Evolutionary conservation across 495 filamentous ascomycete genomes (phyloP).

Genomic region (Antarctomyces pellizariae): DNA sequence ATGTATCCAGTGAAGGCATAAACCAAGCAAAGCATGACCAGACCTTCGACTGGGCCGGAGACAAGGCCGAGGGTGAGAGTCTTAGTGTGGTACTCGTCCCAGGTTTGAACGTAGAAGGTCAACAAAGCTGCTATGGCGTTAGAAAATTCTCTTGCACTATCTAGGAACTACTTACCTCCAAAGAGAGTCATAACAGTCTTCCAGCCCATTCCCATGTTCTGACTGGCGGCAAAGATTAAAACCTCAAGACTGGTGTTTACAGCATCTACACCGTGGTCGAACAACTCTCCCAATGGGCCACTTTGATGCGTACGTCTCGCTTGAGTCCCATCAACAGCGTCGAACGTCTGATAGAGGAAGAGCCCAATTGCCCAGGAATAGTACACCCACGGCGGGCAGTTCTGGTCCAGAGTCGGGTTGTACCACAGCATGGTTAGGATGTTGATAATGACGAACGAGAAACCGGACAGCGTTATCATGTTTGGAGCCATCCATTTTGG

Average conservation of each 20-base stretch:
- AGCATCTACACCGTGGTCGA: conserved; percentile 95
- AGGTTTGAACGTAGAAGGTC: conserved; percentile 96
- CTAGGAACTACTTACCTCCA: conserved; percentile 31
- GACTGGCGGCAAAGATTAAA: conserved; percentile 68
- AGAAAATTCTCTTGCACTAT: conserved; percentile 2
- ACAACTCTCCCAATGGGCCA: conserved; percentile 84
- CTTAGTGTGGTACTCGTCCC: conserved; percentile 98
- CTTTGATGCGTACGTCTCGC: conserved; percentile 85
- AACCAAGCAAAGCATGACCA: conserved; percentile 59
- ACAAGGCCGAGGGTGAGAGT: conserved; percentile 79
- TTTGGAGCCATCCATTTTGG: conserved; percentile 84
- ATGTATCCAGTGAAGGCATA: conserved; percentile 68
- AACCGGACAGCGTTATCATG: conserved; percentile 73
- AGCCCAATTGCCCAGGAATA: conserved; percentile 69
- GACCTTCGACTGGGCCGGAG: conserved; percentile 87
- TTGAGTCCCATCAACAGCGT: conserved; percentile 87
- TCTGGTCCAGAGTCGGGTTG: conserved; percentile 77
- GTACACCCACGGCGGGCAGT: conserved; percentile 91
- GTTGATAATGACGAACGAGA: conserved; percentile 78
- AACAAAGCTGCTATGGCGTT: conserved; percentile 31
- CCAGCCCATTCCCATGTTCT: conserved; percentile 89
- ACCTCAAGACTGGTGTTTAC: conserved; percentile 88
- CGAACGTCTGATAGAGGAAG: conserved; percentile 95
- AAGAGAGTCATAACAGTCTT: conserved; percentile 66
- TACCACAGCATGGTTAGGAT: conserved; percentile 89